A percentile compares a stretch with the other conserved stretches of the same genome.
These are phyloP conservation scores for Fomitopsis pulvina DNA, from an alignment of 768 basidiomycete species.

Conservation along the genomic window DNA sequence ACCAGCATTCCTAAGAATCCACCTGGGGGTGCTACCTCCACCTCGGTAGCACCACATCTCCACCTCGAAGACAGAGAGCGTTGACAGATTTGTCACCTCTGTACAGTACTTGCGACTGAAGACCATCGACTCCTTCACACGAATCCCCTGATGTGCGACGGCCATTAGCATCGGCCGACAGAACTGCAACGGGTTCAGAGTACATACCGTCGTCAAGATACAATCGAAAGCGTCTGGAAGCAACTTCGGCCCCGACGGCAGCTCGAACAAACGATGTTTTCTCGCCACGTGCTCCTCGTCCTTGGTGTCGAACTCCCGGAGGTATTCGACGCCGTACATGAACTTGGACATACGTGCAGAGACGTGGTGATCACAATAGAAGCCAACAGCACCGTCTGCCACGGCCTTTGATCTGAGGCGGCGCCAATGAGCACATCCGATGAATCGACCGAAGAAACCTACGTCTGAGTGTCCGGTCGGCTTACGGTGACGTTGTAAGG, in stretches of 20 bases:
- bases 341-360: constrained; percentile 73
- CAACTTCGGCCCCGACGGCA: constrained; percentile 73
- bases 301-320: constrained; percentile 57
- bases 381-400: constrained; percentile 78
- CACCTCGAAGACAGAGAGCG: constrained; percentile 76
- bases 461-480: constrained; percentile 78
- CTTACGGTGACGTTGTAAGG: constrained; percentile 55
- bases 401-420: constrained; percentile 69
- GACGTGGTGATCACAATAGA: constrained; percentile 81
- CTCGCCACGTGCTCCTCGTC: constrained; percentile 64
- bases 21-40: constrained; percentile 62
- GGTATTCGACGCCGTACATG: constrained; percentile 79
- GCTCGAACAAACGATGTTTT: constrained; percentile 60
- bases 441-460: constrained; percentile 8
- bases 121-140: constrained; percentile 76
- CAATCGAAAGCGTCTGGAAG: constrained; percentile 81
- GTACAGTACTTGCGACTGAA: constrained; percentile 81
- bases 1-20: constrained; percentile 59
- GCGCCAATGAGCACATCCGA: background rate
- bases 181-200: constrained; percentile 3
- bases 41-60: constrained; percentile 83
- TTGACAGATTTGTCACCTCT: constrained; percentile 68
- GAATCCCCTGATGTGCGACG: constrained; percentile 41
- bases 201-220: constrained; percentile 59
- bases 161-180: background rate